These are phyloP conservation scores for Geoglossum cookeanum DNA, from an alignment of 2,329 filamentous ascomycete genomes.

Conservation along the genomic window DNA sequence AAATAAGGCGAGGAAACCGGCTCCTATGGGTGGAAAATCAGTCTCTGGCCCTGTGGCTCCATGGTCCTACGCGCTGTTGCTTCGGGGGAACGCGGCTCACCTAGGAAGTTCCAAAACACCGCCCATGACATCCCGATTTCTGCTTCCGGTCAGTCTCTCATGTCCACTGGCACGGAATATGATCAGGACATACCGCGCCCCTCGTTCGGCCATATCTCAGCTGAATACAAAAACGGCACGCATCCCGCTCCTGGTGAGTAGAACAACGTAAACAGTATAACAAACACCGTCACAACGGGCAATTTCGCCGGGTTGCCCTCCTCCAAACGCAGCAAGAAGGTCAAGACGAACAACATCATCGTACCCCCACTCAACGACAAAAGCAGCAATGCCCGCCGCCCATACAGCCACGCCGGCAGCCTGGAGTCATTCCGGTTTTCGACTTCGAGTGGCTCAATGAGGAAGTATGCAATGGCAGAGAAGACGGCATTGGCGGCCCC, in stretches of 20 bases:
- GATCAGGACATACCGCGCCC: background rate
- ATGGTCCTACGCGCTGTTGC: background rate
- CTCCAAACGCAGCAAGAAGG: background rate
- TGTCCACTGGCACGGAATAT: background rate
- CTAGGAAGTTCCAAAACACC: background rate
- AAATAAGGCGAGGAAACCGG: background rate
- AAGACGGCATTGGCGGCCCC: background rate
- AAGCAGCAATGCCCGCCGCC: background rate
- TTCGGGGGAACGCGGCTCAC: background rate
- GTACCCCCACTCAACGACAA: background rate
- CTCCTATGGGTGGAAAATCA: background rate
- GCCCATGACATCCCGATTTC: background rate
- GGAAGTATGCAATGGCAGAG: background rate
- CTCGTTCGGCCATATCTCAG: background rate
- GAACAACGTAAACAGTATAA: background rate
- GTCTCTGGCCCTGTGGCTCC: background rate
- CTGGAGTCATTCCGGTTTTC: background rate
- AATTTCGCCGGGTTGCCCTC: background rate
- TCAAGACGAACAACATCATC: background rate
- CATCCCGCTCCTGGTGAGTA: background rate
- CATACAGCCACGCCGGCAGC: background rate
- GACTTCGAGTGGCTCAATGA: background rate
- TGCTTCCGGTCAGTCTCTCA: background rate
- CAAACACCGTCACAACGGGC: background rate
- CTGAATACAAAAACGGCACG: background rate